Base-by-base conservation (phyloP, 192 early-diverging fungal species). In the Coemansia sp. region DNA sequence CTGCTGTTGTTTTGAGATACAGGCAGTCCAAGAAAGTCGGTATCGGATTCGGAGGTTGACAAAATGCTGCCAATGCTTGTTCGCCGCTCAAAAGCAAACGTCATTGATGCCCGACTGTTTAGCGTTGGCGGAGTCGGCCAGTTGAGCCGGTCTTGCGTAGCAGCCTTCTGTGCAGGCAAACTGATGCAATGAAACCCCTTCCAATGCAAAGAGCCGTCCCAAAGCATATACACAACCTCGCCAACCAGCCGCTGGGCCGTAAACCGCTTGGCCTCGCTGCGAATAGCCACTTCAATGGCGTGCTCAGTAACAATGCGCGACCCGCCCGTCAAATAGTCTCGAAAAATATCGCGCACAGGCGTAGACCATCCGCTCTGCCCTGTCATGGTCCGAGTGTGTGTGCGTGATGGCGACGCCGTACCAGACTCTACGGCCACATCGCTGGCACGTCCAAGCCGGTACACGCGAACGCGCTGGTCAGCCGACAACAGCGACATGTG, bases 261-360 rank as follows among this genome's bases (percentile, higher is more conserved):
- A 59, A 75, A 75, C 14, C 73, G 54, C 24, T 75, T 75, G 35
- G 73, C 73, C 45, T 75, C 73, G 58, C 62, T 69, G 39, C 73
- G 66, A 3, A 70, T 70, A 12, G 73, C 68, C 37, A 71, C 74
- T 39, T 77, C 69, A 10, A 77, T 52, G 14, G 65, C 62, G 0
- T 62, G 75, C 57, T 78, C 75, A 1, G 54, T 62, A 20, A 72
- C 50, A 1, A 72, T 58, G 16, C 66, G 69, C 48, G 75, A 62
- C 16, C 70, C 63, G 49, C 69, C 59, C 7, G 66, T 58, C 56
- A 76, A 24, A 26, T 78, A 78, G 11, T 65, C 62, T n/a, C 52
- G 37, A 7, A 62, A 58, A 18, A 68, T 29, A 24, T 74, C 65
- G 20, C 54, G 61, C 47, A 57, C 37, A 7, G 72, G 66, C 12